phyloP scores from a whole-genome alignment of 73 alveolate genomes.

The Blepharisma stoltei region DNA sequence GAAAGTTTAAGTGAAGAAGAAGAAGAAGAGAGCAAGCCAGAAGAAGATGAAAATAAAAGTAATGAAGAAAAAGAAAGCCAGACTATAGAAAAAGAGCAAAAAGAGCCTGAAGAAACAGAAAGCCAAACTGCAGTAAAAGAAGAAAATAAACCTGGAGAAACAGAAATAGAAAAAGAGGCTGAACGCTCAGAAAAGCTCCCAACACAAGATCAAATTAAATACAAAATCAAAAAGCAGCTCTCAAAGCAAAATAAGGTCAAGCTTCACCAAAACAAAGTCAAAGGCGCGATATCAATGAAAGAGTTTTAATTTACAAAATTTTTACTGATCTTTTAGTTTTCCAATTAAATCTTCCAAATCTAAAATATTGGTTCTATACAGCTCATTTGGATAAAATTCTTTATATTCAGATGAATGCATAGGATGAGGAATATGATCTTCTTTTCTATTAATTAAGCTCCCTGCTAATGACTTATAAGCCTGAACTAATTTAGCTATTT shows the following conservation, averaged over 20 bases:
- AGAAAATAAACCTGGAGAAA: constrained; percentile 20
- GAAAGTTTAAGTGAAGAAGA: constrained; percentile 24
- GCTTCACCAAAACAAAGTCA: constrained; percentile 50
- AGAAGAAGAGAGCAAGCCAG: constrained; percentile 27
- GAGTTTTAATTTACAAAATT: not conserved
- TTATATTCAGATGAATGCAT: not conserved
- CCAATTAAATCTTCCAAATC: not conserved
- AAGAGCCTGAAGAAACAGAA: constrained; percentile 27
- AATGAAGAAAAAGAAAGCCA: not conserved
- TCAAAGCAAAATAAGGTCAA: constrained; percentile 30
- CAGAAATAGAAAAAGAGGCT: constrained; percentile 6
- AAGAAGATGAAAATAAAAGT: constrained; percentile 37
- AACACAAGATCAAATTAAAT: constrained; percentile 43
- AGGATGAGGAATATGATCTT: constrained; percentile 15
- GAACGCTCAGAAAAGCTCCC: constrained; percentile 6
- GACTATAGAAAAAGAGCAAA: constrained; percentile 27
- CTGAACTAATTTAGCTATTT: constrained; percentile 8
- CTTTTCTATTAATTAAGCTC: not conserved
- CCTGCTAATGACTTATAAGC: constrained; percentile 20
- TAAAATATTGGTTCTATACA: not conserved
- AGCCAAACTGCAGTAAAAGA: constrained; percentile 19
- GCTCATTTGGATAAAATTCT: constrained; percentile 3
- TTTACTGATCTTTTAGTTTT: no score
- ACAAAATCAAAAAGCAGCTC: constrained; percentile 48
- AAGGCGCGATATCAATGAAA: constrained; percentile 47